A percentile compares a stretch with the other conserved stretches of the same genome.
These are phyloP conservation scores for Lachnellula arida DNA, from an alignment of 2,329 filamentous ascomycete species.

Conservation along the genomic window DNA sequence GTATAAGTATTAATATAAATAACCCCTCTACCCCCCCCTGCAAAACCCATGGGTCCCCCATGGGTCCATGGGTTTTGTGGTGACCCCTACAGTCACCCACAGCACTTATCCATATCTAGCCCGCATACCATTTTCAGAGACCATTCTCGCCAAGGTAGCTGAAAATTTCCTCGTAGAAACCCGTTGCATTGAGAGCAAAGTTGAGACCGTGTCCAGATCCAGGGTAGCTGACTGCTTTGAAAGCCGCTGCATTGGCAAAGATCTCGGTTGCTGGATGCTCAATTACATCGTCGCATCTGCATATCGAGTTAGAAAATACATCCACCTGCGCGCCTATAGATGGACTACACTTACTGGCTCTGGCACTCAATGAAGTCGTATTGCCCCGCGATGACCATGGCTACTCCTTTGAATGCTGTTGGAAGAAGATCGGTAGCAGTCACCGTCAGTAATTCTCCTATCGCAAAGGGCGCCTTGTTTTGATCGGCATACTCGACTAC, in stretches of 20 bases:
- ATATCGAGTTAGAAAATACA: neutral
- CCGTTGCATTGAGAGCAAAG: constrained; percentile 7
- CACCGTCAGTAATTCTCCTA: neutral
- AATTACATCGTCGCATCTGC: constrained; percentile 3
- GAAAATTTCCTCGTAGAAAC: constrained; percentile 8
- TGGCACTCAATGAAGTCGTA: neutral
- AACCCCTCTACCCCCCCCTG: too few species aligned
- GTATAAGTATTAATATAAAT: too few species aligned
- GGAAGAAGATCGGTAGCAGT: neutral
- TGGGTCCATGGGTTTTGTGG: too few species aligned
- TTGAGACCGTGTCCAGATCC: constrained; percentile 36
- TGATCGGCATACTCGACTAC: neutral
- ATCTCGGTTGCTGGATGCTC: constrained; percentile 5
- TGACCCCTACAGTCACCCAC: too few species aligned
- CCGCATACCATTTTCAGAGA: neutral
- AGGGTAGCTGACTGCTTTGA: constrained; percentile 30
- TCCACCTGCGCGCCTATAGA: neutral
- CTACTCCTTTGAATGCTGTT: neutral
- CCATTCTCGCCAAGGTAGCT: neutral
- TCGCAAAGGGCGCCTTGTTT: neutral
- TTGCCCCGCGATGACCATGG: neutral
- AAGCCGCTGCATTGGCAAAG: constrained; percentile 4
- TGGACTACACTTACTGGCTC: neutral
- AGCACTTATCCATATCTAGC: too few species aligned
- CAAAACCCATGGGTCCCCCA: too few species aligned